These are phyloP conservation scores for Atkinsonella hypoxylon DNA, from an alignment of 2,329 filamentous ascomycete species.

Conservation along the genomic window DNA sequence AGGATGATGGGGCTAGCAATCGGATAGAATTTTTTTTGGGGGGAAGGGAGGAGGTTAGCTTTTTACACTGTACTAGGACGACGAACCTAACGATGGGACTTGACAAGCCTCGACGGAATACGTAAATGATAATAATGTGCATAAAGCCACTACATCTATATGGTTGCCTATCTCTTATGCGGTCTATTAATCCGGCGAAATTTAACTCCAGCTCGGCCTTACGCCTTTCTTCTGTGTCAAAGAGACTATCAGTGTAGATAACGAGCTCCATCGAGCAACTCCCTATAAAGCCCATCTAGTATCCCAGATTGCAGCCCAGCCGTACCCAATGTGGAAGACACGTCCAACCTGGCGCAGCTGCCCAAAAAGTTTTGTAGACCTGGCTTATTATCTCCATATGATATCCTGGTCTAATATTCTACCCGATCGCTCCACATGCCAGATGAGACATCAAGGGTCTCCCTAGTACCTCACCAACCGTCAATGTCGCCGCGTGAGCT, in stretches of 20 bases:
- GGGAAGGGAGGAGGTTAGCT: background rate
- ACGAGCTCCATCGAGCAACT: too few relatives aligned
- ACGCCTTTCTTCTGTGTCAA: background rate
- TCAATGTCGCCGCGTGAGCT: too few relatives aligned
- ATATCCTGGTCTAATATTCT: background rate
- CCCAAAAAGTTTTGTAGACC: too few relatives aligned
- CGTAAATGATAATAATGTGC: too few relatives aligned
- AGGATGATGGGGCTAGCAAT: background rate
- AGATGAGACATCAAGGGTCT: background rate
- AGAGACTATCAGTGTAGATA: background rate
- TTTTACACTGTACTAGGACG: background rate
- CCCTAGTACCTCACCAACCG: background rate
- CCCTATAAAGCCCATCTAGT: background rate
- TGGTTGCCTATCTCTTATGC: too few relatives aligned
- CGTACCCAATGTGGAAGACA: background rate
- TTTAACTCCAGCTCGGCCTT: background rate
- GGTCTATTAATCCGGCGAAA: too few relatives aligned
- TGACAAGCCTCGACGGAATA: too few relatives aligned
- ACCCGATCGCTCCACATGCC: background rate
- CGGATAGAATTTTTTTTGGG: background rate
- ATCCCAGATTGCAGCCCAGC: too few relatives aligned
- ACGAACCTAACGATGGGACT: background rate
- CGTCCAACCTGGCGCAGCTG: background rate
- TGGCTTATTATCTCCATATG: background rate
- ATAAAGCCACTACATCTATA: too few relatives aligned